These are phyloP conservation scores for Pseudocercospora ulei DNA, from an alignment of 2,329 filamentous ascomycete species.

Conservation along the genomic window DNA sequence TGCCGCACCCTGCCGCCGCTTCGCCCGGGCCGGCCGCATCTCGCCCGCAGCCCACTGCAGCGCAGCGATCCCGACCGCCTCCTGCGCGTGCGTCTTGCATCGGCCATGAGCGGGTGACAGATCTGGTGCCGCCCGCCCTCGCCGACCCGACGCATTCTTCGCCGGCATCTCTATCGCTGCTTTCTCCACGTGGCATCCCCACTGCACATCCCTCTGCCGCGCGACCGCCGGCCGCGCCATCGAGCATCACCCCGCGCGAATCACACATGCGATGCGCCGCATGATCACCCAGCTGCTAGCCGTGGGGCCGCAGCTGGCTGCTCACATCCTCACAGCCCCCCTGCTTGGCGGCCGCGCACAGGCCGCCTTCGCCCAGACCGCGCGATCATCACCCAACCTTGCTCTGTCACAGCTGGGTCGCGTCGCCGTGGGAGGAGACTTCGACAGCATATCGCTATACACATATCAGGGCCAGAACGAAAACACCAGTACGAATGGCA, in stretches of 20 bases:
- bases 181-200: background rate
- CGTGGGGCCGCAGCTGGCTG: slow-evolving; percentile 32
- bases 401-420: slow-evolving; percentile 69
- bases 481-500: slow-evolving; percentile 60
- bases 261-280: slow-evolving; percentile 27
- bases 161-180: slow-evolving; percentile 4
- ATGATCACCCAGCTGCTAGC: slow-evolving; percentile 31
- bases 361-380: slow-evolving; percentile 32
- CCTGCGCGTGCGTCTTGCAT: background rate
- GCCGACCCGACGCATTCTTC: background rate
- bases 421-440: slow-evolving; percentile 79
- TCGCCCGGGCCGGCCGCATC: too few relatives aligned
- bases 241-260: slow-evolving; percentile 4
- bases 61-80: background rate
- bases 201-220: slow-evolving; percentile 5
- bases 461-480: slow-evolving; percentile 72
- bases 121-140: background rate
- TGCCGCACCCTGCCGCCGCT: too few relatives aligned
- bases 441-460: slow-evolving; percentile 83
- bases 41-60: too few relatives aligned
- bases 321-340: slow-evolving; percentile 29
- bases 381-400: slow-evolving; percentile 54
- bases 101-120: slow-evolving; percentile 5
- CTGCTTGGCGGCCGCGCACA: slow-evolving; percentile 20
- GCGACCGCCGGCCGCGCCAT: slow-evolving; percentile 4